Evolutionary conservation across 2,329 filamentous ascomycete species (phyloP).

Genomic region (Didymella sp.): DNA sequence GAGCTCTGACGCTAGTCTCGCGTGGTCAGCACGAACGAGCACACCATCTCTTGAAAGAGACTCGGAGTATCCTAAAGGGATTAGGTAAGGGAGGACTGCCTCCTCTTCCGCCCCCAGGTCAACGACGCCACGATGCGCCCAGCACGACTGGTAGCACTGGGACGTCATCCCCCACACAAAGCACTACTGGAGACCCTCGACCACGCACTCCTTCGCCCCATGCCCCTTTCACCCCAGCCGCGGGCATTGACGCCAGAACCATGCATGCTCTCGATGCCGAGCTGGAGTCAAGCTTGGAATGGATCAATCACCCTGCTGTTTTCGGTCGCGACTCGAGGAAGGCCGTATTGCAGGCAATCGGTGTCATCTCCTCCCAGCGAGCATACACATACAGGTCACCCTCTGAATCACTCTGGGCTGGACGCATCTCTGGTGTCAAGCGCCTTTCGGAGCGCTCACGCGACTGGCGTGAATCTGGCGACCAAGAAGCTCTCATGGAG

Average conservation of each 20-base stretch:
- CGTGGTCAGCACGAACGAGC: constrained; percentile 92
- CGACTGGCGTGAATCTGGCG: constrained; percentile 88
- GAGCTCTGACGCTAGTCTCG: constrained; percentile 88
- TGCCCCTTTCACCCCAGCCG: constrained; percentile 62
- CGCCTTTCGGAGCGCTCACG: constrained; percentile 81
- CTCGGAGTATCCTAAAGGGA: constrained; percentile 91
- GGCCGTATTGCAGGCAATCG: constrained; percentile 93
- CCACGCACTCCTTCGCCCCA: constrained; percentile 49
- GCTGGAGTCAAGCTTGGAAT: constrained; percentile 88
- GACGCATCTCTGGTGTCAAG: constrained; percentile 80
- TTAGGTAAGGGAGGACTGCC: constrained; percentile 94
- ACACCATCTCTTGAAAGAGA: constrained; percentile 90
- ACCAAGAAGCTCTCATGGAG: constrained; percentile 69
- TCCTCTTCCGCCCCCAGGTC: constrained; percentile 74
- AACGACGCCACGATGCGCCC: constrained; percentile 48
- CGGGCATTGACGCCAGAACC: constrained; percentile 82
- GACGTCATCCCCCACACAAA: constrained; percentile 50
- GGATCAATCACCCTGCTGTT: constrained; percentile 96
- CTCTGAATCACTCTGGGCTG: constrained; percentile 88
- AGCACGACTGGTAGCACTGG: constrained; percentile 50
- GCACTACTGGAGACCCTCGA: constrained; percentile 44
- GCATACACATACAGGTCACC: constrained; percentile 92
- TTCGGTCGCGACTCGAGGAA: constrained; percentile 95
- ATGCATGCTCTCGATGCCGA: constrained; percentile 90
- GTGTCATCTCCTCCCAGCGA: constrained; percentile 92